Evolutionary conservation across 192 early-diverging fungal species (phyloP).

Genomic region (Chytriomyces hyalinus): DNA sequence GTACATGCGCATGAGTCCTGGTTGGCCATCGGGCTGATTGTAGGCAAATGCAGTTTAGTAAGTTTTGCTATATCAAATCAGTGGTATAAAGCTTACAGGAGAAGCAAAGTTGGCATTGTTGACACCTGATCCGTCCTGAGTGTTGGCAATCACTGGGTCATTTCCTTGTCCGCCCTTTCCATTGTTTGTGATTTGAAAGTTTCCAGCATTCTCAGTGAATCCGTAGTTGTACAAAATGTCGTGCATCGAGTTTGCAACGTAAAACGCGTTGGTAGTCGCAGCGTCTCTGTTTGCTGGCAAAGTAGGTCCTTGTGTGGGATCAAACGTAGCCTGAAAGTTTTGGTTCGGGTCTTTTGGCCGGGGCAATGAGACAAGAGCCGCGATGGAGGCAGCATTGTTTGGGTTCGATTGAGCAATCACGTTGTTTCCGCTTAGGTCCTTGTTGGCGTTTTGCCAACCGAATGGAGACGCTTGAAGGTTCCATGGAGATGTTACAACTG

Average conservation of each 20-base stretch:
- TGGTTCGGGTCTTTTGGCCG: not conserved
- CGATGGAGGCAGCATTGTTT: slow-evolving; percentile 5
- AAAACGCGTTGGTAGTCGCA: slow-evolving; percentile 45
- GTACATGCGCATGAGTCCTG: slow-evolving; percentile 20
- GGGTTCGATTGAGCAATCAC: slow-evolving; percentile 32
- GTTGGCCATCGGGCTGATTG: slow-evolving; percentile 84
- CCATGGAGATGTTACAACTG: slow-evolving; percentile 7
- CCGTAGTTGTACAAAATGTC: slow-evolving; percentile 48
- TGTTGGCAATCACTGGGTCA: slow-evolving; percentile 63
- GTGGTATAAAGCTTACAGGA: not conserved
- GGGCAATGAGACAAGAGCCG: not conserved
- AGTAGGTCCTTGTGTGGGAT: slow-evolving; percentile 25
- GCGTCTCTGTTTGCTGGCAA: slow-evolving; percentile 20
- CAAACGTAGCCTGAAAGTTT: not conserved
- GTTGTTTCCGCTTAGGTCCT: slow-evolving; percentile 27
- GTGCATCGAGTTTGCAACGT: slow-evolving; percentile 53
- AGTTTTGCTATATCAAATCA: not conserved
- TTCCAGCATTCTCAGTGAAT: slow-evolving; percentile 45
- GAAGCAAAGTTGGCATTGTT: slow-evolving; percentile 63
- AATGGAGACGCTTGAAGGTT: slow-evolving; percentile 16
- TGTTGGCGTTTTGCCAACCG: slow-evolving; percentile 28
- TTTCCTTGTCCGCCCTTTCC: slow-evolving; percentile 40
- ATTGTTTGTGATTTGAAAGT: slow-evolving; percentile 48
- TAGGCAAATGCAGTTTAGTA: not conserved
- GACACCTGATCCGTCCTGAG: slow-evolving; percentile 73